Evolutionary conservation across 2,329 filamentous ascomycete species (phyloP), one percentile per base, ranked within the genome.

Genomic region (Colletotrichum gigasporum): DNA sequence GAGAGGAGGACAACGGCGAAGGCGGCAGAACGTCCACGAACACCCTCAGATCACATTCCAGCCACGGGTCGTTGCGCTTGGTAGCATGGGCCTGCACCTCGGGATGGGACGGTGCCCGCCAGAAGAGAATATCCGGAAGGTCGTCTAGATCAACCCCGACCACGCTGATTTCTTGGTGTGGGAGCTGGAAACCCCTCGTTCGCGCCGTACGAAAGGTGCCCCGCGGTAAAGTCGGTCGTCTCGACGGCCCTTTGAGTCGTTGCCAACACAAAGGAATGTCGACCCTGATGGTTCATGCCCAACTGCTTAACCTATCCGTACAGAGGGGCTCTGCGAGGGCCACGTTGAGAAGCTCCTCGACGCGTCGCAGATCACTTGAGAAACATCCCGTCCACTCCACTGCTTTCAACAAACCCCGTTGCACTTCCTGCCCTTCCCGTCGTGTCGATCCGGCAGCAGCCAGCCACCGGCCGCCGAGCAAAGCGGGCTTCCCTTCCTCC

Each of bases 381-480:
- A 53, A 54, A 60, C 39, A 45, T 60, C 37, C 16, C 48, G 28
- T 18, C 14, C 61, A 34, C 34, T 44, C 55, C 56, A 50, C 61
- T 30, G 41, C 47, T 11, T 50, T 48, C 61, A 45, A 54, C 47
- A 48, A 48, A 10, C 41, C 55, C 48, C 34, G 56, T 55, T 54
- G 56, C 48, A 61, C 50, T n/a, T 44, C 22, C 26, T 63, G 6
- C 37, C 35, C 37, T 30, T 50, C 55, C 48, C 55, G 42, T 47
- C 34, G 20, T 42, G 61, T 61, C 48, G 61, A 64, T 64, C 61
- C 61, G 61, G 61, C 55, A 61, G 61, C 61, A 61, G 41, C 48
- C 56, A 64, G 61, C 61, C 47, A 63, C 47, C 16, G 10, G 26
- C 24, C n/a, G 22, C 12, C 24, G 24, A 45, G 42, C 3, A n/a